phyloP scores from a whole-genome alignment of 495 filamentous ascomycete species.

The Lophium mytilinum region DNA sequence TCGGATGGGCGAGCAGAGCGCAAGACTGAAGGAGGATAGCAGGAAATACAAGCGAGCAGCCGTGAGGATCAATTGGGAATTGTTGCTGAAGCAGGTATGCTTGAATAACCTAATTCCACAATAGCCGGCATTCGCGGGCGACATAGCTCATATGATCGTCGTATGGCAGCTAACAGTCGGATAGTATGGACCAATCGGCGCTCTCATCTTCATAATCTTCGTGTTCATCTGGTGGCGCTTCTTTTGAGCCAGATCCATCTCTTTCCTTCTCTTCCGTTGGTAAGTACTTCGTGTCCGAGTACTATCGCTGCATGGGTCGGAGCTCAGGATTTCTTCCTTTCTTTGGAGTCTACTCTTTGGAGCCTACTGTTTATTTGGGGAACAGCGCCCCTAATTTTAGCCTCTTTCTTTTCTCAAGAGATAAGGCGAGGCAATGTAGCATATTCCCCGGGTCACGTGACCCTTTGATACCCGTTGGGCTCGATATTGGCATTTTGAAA shows the following conservation, averaged over 20 bases:
- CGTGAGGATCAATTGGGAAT: conserved; percentile 96
- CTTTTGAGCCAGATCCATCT: conserved; percentile 46
- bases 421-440: background rate
- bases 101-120: no score
- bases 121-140: no score
- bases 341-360: background rate
- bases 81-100: conserved; percentile 80
- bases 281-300: background rate
- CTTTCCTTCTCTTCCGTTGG: background rate
- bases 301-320: background rate
- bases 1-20: conserved; percentile 93
- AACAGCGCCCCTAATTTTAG: background rate
- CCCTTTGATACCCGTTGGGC: background rate
- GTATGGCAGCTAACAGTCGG: conserved; percentile 18
- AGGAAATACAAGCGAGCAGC: conserved; percentile 89
- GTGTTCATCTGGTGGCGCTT: conserved; percentile 89
- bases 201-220: conserved; percentile 67
- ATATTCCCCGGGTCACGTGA: background rate
- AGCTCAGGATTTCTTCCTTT: background rate
- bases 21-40: conserved; percentile 78
- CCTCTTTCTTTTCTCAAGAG: background rate
- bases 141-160: background rate
- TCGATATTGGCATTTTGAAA: no score
- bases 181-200: conserved; percentile 81
- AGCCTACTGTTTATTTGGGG: background rate